Evolutionary conservation across 768 basidiomycete species (phyloP).

Genomic region (Hydnomerulius pinastri): DNA sequence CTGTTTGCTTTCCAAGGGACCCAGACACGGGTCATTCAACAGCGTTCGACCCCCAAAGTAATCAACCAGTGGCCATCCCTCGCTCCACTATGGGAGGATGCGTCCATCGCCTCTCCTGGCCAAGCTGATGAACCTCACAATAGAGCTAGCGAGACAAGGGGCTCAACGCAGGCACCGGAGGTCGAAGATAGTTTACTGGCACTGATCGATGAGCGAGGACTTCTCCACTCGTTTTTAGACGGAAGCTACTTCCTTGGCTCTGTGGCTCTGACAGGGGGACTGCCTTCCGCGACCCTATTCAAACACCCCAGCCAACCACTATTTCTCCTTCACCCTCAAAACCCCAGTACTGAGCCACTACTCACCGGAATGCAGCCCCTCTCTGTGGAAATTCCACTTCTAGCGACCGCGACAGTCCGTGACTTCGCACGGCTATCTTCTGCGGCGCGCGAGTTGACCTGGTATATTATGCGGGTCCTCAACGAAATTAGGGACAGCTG

Average conservation of each 20-base stretch:
- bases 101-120: conserved; percentile 57
- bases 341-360: conserved; percentile 23
- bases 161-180: conserved; percentile 36
- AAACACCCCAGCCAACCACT: conserved; percentile 49
- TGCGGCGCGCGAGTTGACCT: conserved; percentile 65
- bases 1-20: conserved; percentile 80
- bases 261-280: conserved; percentile 39
- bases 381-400: conserved; percentile 55
- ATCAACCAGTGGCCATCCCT: conserved; percentile 74
- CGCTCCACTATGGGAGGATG: conserved; percentile 50
- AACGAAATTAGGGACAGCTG: conserved; percentile 74
- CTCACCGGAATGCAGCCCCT: conserved; percentile 40
- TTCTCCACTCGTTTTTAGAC: conserved; percentile 68
- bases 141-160: conserved; percentile 29
- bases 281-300: conserved; percentile 26
- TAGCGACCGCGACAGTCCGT: conserved; percentile 55
- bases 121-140: conserved; percentile 32
- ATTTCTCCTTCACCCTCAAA: conserved; percentile 51
- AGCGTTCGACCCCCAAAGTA: conserved; percentile 52
- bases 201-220: conserved; percentile 58
- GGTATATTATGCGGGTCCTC: conserved; percentile 69
- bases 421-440: conserved; percentile 74
- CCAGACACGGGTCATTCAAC: conserved; percentile 48
- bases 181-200: conserved; percentile 67
- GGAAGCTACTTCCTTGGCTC: conserved; percentile 73